A percentile compares a stretch with the other conserved stretches of the same genome.
phyloP scores from a whole-genome alignment of 2,329 filamentous ascomycete species.

The Aspergillus thermomutatus region DNA sequence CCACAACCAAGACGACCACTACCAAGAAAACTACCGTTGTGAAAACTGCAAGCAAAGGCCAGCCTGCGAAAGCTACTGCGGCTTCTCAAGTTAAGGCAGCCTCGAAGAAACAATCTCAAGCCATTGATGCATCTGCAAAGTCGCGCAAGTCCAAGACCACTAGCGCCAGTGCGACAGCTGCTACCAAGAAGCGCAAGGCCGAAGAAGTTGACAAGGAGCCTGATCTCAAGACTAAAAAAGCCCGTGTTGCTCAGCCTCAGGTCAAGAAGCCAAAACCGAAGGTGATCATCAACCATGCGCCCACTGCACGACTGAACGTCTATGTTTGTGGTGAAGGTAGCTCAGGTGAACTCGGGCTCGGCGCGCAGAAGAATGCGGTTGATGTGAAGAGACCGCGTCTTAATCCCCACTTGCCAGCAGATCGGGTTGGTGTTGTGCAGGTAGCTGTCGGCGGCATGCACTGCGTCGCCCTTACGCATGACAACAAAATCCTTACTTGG shows the following conservation, averaged over 20 bases:
- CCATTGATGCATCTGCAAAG: conserved; percentile 16
- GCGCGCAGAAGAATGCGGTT: conserved; percentile 61
- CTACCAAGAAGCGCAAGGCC: conserved; percentile 35
- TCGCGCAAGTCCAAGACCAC: conserved; percentile 23
- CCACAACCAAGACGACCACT: conserved; percentile 3
- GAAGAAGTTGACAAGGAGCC: conserved; percentile 26
- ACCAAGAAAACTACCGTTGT: conserved; percentile 18
- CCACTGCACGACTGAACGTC: conserved; percentile 59
- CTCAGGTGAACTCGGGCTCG: conserved; percentile 79
- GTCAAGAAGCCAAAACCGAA: conserved; percentile 31
- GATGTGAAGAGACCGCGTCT: conserved; percentile 73
- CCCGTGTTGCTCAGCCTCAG: conserved; percentile 25
- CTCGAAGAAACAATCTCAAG: conserved; percentile 9
- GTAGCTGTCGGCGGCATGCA: conserved; percentile 82
- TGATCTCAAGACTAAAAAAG: conserved; percentile 28
- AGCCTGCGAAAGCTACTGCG: conserved; percentile 25
- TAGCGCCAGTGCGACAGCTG: conserved; percentile 14
- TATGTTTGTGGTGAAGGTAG: conserved; percentile 78
- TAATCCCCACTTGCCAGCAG: conserved; percentile 58
- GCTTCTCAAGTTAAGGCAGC: conserved; percentile 22
- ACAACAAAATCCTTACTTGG: conserved; percentile 82
- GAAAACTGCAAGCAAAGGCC: conserved; percentile 19
- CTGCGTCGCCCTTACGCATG: conserved; percentile 68
- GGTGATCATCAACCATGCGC: conserved; percentile 60
- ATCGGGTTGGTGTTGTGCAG: conserved; percentile 65